Conservation (phyloP, 495 filamentous ascomycete genomes). For the Neurospora sublineolata region DNA sequence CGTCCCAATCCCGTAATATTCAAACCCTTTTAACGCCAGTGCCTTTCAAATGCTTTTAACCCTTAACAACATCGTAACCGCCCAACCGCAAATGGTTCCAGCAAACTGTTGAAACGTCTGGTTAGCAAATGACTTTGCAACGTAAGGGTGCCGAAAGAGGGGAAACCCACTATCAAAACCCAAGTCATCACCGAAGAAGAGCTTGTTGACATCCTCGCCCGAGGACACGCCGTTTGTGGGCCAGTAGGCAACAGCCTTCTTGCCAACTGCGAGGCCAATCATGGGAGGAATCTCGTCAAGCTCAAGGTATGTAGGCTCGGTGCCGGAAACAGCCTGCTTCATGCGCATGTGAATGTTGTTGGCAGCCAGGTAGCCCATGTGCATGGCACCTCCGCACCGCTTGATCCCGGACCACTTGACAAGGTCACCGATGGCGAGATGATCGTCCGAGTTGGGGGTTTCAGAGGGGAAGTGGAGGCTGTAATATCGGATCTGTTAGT, state of each 20-base stretch:
- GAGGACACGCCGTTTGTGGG: constrained; percentile 35
- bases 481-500: neutral
- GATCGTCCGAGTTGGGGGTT: constrained; percentile 39
- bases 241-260: constrained; percentile 50
- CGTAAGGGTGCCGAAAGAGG: neutral
- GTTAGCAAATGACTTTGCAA: neutral
- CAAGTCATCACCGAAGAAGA: constrained; percentile 55
- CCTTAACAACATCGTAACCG: constrained; percentile 10
- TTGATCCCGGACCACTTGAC: constrained; percentile 57
- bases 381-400: constrained; percentile 57
- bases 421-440: constrained; percentile 49
- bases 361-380: constrained; percentile 50
- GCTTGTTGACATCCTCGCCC: constrained; percentile 47
- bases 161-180: constrained; percentile 35
- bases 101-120: constrained; percentile 20
- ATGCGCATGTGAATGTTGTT: constrained; percentile 51
- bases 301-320: constrained; percentile 30
- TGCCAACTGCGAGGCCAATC: constrained; percentile 56
- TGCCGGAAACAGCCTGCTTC: constrained; percentile 23
- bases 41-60: neutral
- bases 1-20: neutral
- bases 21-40: neutral
- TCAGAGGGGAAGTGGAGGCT: constrained; percentile 35
- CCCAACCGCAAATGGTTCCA: constrained; percentile 44
- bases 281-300: constrained; percentile 45